A percentile compares a stretch with the other conserved stretches of the same genome.
Conservation (phyloP, 345 rosid genomes). For the Combretum micranthum region DNA sequence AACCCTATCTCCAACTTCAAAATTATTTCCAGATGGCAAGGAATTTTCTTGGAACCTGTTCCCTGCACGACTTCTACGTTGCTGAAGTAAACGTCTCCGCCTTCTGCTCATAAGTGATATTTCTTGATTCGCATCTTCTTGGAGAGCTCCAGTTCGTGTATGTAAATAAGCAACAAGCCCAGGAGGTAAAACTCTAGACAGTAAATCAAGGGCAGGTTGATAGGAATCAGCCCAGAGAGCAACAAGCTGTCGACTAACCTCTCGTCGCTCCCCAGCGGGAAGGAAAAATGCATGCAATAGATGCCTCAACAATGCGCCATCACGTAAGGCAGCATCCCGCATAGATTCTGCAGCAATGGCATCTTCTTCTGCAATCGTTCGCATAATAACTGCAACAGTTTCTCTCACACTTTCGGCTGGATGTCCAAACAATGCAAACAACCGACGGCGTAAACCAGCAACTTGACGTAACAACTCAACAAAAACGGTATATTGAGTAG, state of each 20-base stretch:
- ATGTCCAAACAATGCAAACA: conserved; percentile 96
- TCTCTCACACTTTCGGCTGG: conserved; percentile 99
- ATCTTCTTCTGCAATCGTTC: conserved; percentile 99
- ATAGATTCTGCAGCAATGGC: conserved; percentile 99
- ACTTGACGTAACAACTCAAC: conserved; percentile 95
- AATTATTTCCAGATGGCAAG: conserved; percentile 35
- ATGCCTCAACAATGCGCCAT: conserved; percentile 98
- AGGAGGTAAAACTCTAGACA: conserved; percentile 94
- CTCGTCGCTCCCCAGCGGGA: conserved; percentile 90
- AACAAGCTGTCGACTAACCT: conserved; percentile 97
- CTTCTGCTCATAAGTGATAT: conserved; percentile 71
- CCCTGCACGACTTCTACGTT: conserved; percentile 66
- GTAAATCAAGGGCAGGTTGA: conserved; percentile 83
- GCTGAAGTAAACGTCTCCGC: conserved; percentile 78
- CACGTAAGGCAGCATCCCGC: conserved; percentile 99
- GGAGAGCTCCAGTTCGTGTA: conserved; percentile 60
- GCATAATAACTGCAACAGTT: conserved; percentile 95
- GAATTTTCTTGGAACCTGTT: conserved; percentile 65
- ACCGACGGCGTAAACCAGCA: conserved; percentile 91
- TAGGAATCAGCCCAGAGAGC: conserved; percentile 99
- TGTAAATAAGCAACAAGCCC: conserved; percentile 99
- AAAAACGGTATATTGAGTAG: conserved; percentile 90
- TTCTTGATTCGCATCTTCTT: conserved; percentile 63
- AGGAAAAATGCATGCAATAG: conserved; percentile 80
- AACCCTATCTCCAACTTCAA: conserved; percentile 48